Evolutionary conservation across 345 rosid species (phyloP).

Genomic region (Dipteronia sinensis): DNA sequence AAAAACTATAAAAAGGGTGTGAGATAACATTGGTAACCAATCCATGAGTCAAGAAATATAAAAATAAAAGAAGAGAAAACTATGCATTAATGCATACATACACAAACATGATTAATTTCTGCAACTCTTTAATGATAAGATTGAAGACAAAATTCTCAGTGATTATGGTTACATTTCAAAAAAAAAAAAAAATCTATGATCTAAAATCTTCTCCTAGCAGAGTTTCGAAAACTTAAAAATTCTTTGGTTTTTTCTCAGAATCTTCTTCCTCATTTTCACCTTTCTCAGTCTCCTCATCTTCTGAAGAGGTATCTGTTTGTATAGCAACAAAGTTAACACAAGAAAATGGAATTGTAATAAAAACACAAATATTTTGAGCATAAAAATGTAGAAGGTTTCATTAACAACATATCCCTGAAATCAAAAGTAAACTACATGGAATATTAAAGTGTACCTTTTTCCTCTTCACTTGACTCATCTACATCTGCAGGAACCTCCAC

Average conservation of each 20-base stretch:
- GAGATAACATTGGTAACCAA: too few relatives aligned
- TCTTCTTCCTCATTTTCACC: constrained; percentile 60
- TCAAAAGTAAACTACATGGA: background rate
- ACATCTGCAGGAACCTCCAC: constrained; percentile 89
- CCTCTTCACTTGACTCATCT: constrained; percentile 81
- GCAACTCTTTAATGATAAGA: too few relatives aligned
- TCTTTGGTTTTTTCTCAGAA: constrained; percentile 71
- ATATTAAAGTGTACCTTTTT: constrained; percentile 49
- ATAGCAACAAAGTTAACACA: constrained; percentile 14
- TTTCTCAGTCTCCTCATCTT: constrained; percentile 37
- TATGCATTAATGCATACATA: too few relatives aligned
- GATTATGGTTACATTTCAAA: too few relatives aligned
- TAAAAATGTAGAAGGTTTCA: background rate
- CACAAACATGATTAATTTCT: too few relatives aligned
- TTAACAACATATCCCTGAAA: background rate
- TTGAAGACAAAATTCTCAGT: too few relatives aligned
- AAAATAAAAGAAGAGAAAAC: too few relatives aligned
- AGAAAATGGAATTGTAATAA: constrained; percentile 10
- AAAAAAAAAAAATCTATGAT: too few relatives aligned
- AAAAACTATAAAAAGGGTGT: too few relatives aligned
- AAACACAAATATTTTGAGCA: background rate
- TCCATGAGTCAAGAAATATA: too few relatives aligned
- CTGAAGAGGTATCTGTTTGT: constrained; percentile 52
- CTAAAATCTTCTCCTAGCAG: too few relatives aligned
- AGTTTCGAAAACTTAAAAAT: too few relatives aligned